Evolutionary conservation across 2,329 filamentous ascomycete genomes (phyloP), one percentile per base, ranked within the genome.

Genomic region (Aurifilum marmelostoma): DNA sequence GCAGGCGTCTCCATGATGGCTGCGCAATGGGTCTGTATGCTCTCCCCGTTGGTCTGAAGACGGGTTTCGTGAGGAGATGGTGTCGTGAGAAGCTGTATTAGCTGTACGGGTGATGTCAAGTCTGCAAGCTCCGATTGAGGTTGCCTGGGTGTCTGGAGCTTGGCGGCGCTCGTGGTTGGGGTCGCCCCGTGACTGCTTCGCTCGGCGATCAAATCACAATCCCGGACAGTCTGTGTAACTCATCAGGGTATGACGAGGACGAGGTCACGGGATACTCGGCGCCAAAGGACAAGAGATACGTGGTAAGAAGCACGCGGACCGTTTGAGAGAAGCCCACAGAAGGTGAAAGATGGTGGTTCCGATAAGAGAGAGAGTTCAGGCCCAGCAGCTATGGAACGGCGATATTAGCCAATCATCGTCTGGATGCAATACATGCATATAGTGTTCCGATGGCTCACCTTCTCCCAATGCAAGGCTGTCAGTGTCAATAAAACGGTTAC

Each of bases 1-100:
- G 83, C 84, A 68, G 89, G 88, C 32, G 89, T 90, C 71, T 91
- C 88, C 88, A 91, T 91, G 34, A 34, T 34, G 34, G 34, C 34
- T 34, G 52, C 71, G n/a, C n/a, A n/a, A n/a, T 76, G 76, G 54
- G 54, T n/a, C 59, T 63, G 21, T 59, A 41, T 58, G 52, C 21
- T n/a, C 34, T 37, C 50, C 29, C 50, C 43, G 32, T 59, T 47
- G 37, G 18, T 47, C 8, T 29, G 32, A 43, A 18, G 21, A 43
- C 16, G 29, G n/a, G 24, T 9, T 24, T 29, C 34, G 9, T 37
- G 24, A 3, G 18, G 14, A 3, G 8, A 21, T 21, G n/a, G 43
- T 14, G 16, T 39, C n/a, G 59, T 24, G 56, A 18, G 12, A 37
- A n/a, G 16, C 21, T 18, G 59, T 62, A 5, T 24, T 5, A 27